Evolutionary conservation across 1,284 basidiomycete species (phyloP), one percentile per base, ranked within the genome.

Genomic region (Ceratobasidium sp.): DNA sequence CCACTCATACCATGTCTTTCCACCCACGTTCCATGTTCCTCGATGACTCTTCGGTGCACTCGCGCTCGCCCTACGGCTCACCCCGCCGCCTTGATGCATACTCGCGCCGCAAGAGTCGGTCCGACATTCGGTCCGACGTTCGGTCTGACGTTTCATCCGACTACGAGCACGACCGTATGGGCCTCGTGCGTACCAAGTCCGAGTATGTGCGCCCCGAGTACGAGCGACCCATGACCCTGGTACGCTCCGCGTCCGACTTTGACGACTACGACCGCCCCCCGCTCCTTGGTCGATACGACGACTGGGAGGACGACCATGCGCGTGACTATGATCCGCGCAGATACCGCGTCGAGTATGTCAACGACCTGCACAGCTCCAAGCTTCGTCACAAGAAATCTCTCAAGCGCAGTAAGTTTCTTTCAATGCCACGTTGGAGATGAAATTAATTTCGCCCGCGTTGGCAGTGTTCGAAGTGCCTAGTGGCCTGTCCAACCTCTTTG

Each of bases 1-100:
- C 31, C n/a, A 39, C 17, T n/a, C 39, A 53, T 51, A 39, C 42
- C 23, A 64, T 64, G 58, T 47, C 71, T n/a, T 74, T 74, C 71
- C 49, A 74, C 47, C 67, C 67, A 13, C 71, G 71, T 26, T 74
- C 71, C 39, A 74, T 74, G 71, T 74, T 74, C 60, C 71, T 74
- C 47, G 71, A 74, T 33, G 71, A 74, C 58, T 60, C 71, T 20
- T 60, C 47, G 60, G 47, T 74, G 35, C 45, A 74, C 23, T 37
- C 71, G 17, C 71, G 58, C 28, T 74, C 71, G 31, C 31, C 71
- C 26, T 53, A 63, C 26, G 39, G 45, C 23, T 47, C 47, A 13
- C 56, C 37, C 47, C 71, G 71, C 17, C 10, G 58, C 49, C 71
- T 74, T 33, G 35, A 64, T 17, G 13, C 45, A 5, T 64, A 51